A percentile compares a stretch with the other conserved stretches of the same genome.
These are phyloP conservation scores for Moesziomyces globuligerus DNA, from an alignment of 1,284 basidiomycete species.

Conservation along the genomic window DNA sequence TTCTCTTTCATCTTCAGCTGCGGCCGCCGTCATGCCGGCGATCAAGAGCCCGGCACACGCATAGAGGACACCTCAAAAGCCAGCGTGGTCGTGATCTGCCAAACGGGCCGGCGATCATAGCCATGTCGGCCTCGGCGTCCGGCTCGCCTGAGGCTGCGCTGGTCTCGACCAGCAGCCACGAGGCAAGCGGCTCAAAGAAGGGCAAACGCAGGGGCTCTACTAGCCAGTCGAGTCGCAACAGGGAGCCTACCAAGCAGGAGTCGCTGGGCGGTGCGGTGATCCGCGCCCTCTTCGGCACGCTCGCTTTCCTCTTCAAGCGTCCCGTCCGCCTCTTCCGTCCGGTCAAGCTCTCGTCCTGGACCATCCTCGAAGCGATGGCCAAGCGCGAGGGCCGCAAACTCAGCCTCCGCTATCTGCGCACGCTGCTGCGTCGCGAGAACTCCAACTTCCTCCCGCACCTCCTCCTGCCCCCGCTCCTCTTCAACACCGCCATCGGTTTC, in stretches of 20 bases:
- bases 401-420: constrained; percentile 63
- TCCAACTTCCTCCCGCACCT: constrained; percentile 48
- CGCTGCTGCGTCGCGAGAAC: constrained; percentile 62
- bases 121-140: not conserved
- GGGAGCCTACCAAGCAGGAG: constrained; percentile 43
- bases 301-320: constrained; percentile 68
- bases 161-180: not conserved
- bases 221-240: constrained; percentile 2
- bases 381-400: constrained; percentile 65
- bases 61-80: too few relatives aligned
- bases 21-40: too few relatives aligned
- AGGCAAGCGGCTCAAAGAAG: constrained; percentile 7
- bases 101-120: not conserved
- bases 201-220: constrained; percentile 20
- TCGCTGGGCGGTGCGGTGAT: constrained; percentile 59
- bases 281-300: constrained; percentile 64
- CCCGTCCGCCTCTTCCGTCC: constrained; percentile 68
- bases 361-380: constrained; percentile 67
- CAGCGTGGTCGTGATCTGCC: too few relatives aligned
- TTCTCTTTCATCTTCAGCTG: too few relatives aligned
- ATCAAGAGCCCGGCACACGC: too few relatives aligned
- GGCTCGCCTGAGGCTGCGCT: not conserved
- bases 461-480: constrained; percentile 65
- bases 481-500: constrained; percentile 67
- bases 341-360: constrained; percentile 67